Percentiles rank a stretch among this genome's conserved stretches.
Evolutionary conservation across 352 stramenopile genomes (phyloP).

Genomic region (Phytophthora macrochlamydospora): DNA sequence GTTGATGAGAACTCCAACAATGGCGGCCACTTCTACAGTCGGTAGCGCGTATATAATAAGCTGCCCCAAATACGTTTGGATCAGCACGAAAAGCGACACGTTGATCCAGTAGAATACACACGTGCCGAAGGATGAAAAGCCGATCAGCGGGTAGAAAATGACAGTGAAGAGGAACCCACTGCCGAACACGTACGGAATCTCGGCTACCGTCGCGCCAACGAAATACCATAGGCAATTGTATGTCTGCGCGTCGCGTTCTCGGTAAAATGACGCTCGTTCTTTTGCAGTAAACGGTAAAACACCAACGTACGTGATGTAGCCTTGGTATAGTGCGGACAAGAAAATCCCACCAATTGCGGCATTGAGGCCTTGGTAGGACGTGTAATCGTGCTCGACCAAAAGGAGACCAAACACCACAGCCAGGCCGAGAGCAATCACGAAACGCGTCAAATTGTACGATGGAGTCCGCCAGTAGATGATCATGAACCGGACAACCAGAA

Average conservation of each 20-base stretch:
- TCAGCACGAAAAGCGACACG: conserved; percentile 16
- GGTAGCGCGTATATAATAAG: conserved; percentile 10
- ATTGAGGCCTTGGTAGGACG: conserved; percentile 31
- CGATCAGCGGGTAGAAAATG: conserved; percentile 29
- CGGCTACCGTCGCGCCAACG: conserved; percentile 65
- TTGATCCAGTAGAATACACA: conserved; percentile 29
- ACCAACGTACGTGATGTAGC: conserved; percentile 59
- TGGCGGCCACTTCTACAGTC: conserved; percentile 21
- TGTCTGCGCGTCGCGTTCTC: conserved; percentile 66
- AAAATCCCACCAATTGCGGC: conserved; percentile 67
- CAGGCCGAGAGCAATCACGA: conserved; percentile 4
- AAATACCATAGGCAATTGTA: conserved; percentile 75
- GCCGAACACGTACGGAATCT: conserved; percentile 40
- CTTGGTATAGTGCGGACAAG: conserved; percentile 70
- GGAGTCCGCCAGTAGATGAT: conserved; percentile 19
- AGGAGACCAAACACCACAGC: conserved; percentile 36
- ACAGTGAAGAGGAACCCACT: conserved; percentile 18
- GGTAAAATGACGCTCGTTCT: conserved; percentile 77
- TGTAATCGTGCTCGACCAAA: conserved; percentile 21
- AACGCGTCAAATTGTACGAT: conserved; percentile 18
- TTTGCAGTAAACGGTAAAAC: conserved; percentile 65
- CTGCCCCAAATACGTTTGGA: conserved; percentile 17
- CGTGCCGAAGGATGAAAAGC: conserved; percentile 26
- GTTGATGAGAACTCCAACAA: conserved; percentile 37
- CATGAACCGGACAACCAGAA: conserved; percentile 26